Percentiles rank a stretch among this genome's conserved stretches.
Evolutionary conservation across 2,329 filamentous ascomycete species (phyloP).

Genomic region (Arthrobotrys sinensis): DNA sequence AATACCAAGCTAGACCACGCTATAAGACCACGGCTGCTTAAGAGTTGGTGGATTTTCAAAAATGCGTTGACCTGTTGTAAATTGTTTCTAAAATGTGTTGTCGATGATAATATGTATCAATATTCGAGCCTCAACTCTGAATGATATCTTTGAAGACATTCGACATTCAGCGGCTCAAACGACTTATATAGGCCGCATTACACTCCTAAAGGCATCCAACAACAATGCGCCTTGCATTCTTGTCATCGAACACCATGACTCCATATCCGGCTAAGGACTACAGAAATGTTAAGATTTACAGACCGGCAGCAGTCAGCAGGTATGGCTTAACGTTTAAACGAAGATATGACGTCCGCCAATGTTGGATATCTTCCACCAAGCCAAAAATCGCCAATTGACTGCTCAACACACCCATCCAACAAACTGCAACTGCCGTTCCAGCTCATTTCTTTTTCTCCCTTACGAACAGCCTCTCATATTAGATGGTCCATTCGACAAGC

Average conservation of each 20-base stretch:
- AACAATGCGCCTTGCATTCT: not conserved
- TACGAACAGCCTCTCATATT: too few species aligned
- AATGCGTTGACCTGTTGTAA: conserved; percentile 33
- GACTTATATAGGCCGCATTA: conserved; percentile 1
- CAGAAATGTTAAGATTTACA: not conserved
- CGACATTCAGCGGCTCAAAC: conserved; percentile 21
- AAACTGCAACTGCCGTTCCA: too few species aligned
- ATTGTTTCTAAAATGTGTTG: conserved; percentile 2
- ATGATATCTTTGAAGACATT: not conserved
- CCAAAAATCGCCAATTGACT: too few species aligned
- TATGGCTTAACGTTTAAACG: conserved; percentile 11
- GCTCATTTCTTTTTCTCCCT: too few species aligned
- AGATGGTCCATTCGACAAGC: too few species aligned
- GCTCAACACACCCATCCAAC: too few species aligned
- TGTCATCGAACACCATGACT: conserved; percentile 1
- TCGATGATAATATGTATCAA: not conserved
- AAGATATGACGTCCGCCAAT: conserved; percentile 26
- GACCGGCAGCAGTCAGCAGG: not conserved
- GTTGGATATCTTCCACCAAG: not conserved
- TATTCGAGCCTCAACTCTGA: not conserved
- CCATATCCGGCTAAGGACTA: conserved; percentile 1
- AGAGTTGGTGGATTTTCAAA: not conserved
- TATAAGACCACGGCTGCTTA: too few species aligned
- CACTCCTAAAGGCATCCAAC: not conserved
- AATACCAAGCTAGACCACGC: too few species aligned